Evolutionary conservation across 768 basidiomycete species (phyloP).

Genomic region (Podaxis sp.): DNA sequence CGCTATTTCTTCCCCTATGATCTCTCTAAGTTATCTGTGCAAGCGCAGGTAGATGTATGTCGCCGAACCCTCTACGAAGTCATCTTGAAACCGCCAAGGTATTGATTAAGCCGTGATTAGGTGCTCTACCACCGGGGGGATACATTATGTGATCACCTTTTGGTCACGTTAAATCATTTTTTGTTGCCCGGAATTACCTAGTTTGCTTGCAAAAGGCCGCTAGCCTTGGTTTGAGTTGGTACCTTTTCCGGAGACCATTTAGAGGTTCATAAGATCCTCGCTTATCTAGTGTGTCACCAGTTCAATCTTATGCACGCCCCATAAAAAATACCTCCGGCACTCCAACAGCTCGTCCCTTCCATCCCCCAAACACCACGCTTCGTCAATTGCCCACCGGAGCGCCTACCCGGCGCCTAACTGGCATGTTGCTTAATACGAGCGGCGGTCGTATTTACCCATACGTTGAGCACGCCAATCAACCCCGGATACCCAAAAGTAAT

Average conservation of each 20-base stretch:
- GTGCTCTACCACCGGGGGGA: conserved; percentile 32
- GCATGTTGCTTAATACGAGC: too few relatives aligned
- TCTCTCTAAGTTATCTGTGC: conserved; percentile 1
- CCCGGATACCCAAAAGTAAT: too few relatives aligned
- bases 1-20: background rate
- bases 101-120: conserved; percentile 23
- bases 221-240: conserved; percentile 36
- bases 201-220: conserved; percentile 30
- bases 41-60: conserved; percentile 13
- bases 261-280: conserved; percentile 33
- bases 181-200: conserved; percentile 35
- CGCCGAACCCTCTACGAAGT: conserved; percentile 20
- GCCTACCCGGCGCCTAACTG: too few relatives aligned
- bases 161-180: conserved; percentile 30
- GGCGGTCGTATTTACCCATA: too few relatives aligned
- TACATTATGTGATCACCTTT: conserved; percentile 30
- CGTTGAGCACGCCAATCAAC: too few relatives aligned
- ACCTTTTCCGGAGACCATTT: conserved; percentile 33
- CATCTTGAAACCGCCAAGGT: conserved; percentile 20
- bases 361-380: too few relatives aligned
- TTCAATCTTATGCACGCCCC: too few relatives aligned
- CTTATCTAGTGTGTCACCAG: too few relatives aligned
- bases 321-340: too few relatives aligned
- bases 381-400: too few relatives aligned
- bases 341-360: too few relatives aligned